These are phyloP conservation scores for Neurospora sp. DNA, from an alignment of 495 filamentous ascomycete species.

Conservation along the genomic window DNA sequence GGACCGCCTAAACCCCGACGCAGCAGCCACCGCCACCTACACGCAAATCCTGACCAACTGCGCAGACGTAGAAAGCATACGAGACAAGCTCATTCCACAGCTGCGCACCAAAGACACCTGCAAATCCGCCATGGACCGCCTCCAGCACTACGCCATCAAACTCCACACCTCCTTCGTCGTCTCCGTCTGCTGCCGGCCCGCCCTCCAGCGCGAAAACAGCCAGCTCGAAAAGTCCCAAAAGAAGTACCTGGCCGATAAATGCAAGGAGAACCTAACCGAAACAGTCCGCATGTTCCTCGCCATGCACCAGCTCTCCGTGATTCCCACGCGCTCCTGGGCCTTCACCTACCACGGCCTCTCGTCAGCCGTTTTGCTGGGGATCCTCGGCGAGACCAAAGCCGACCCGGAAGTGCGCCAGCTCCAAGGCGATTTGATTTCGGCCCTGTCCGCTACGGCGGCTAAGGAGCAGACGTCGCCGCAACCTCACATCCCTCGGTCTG, in stretches of 20 bases:
- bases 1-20: constrained; percentile 41
- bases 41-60: constrained; percentile 38
- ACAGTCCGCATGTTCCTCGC: constrained; percentile 60
- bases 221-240: constrained; percentile 34
- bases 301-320: constrained; percentile 55
- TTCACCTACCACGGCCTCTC: constrained; percentile 56
- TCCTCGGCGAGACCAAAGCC: constrained; percentile 49
- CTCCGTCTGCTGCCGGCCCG: constrained; percentile 45
- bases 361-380: constrained; percentile 54
- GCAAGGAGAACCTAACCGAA: constrained; percentile 52
- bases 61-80: constrained; percentile 36
- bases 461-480: constrained; percentile 40
- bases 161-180: constrained; percentile 46
- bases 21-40: constrained; percentile 32
- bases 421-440: constrained; percentile 45
- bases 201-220: constrained; percentile 34
- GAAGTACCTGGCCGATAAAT: constrained; percentile 39
- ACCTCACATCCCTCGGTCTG: constrained; percentile 33
- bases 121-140: constrained; percentile 42
- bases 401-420: constrained; percentile 46
- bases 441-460: constrained; percentile 43
- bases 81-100: constrained; percentile 30
- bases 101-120: constrained; percentile 41
- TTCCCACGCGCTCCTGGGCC: constrained; percentile 56
- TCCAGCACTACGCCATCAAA: constrained; percentile 44